Percentiles rank a stretch among this genome's conserved stretches.
Evolutionary conservation across 345 rosid genomes (phyloP).

Genomic region (Citrus sinensis): DNA sequence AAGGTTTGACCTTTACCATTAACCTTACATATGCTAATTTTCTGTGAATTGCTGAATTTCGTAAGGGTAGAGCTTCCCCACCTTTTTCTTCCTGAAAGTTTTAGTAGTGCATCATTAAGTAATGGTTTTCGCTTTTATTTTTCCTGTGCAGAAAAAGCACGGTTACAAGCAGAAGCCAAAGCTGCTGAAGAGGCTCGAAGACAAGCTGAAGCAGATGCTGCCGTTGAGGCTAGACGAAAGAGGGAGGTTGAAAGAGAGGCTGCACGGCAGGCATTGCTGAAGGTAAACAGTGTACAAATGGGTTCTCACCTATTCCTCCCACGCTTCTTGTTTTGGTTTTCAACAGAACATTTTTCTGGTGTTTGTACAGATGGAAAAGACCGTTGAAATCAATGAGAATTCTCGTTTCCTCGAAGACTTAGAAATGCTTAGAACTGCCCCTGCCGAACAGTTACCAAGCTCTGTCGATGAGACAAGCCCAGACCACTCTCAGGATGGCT

Average conservation of each 20-base stretch:
- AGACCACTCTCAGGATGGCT: constrained; percentile 38
- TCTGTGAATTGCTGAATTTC: neutral
- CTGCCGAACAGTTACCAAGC: constrained; percentile 56
- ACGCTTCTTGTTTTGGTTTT: neutral
- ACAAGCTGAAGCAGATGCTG: constrained; percentile 85
- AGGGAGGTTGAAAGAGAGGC: constrained; percentile 94
- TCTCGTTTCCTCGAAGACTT: constrained; percentile 79
- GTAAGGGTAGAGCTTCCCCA: neutral
- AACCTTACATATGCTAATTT: neutral
- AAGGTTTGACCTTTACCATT: constrained; percentile 42
- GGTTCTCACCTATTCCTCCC: neutral
- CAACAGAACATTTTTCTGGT: constrained; percentile 2
- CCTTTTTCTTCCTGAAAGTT: no score
- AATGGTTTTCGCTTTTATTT: neutral
- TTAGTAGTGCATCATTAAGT: neutral
- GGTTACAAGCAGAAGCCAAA: constrained; percentile 87
- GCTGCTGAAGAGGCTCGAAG: constrained; percentile 90
- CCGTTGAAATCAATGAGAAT: constrained; percentile 91
- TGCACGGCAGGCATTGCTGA: constrained; percentile 77
- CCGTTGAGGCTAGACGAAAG: constrained; percentile 65
- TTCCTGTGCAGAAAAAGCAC: constrained; percentile 66
- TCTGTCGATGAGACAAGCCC: constrained; percentile 66
- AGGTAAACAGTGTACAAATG: constrained; percentile 40
- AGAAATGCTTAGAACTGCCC: constrained; percentile 78
- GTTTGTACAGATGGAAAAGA: constrained; percentile 81